Base-by-base conservation (phyloP, 2,329 filamentous ascomycete genomes). In the Venturia effusa region DNA sequence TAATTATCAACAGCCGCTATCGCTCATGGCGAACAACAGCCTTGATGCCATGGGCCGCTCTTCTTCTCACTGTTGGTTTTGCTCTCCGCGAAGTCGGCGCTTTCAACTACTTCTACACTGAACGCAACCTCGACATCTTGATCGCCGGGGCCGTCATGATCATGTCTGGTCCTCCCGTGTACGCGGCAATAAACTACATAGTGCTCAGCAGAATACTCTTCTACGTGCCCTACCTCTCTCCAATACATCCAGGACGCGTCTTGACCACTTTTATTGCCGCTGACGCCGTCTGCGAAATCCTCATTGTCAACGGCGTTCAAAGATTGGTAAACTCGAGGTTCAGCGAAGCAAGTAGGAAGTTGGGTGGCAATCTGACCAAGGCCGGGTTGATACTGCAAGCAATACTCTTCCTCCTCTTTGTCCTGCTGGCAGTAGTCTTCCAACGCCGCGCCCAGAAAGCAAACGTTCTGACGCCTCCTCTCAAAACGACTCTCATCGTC, bases 141-240 rank as follows among this genome's bases (percentile, higher is more conserved):
- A 76, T 79, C 65, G 74, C 73, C 8, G 74, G 74, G n/a, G 72
- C 70, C 19, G 73, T 78, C 0, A 70, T 78, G 7, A 72, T 77
- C 41, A 70, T 77, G 68, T 73, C 70, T 7, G 72, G 73, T 61
- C 79, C 76, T 59, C 85, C 86, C 0, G 75, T 88, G 4, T 81
- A 86, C 48, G 83, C 84, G 62, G 77, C 84, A 3, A 79, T 82
- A 64, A 85, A 87, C 69, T 87, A 87, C 71, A 80, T 84, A 68
- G 79, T 86, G 64, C 79, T 88, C 30, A 81, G 81, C 1, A 80
- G 84, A 4, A 76, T 85, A 15, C 76, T 88, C 24, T 83, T 82
- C 71, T 88, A 87, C 71, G 77, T 84, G 2, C 84, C 84, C 0
- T 83, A 85, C 69, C 77, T 82, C 64, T 78, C 84, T 0, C 84